Conservation (phyloP, 2,329 filamentous ascomycete species). For the Diaporthe sp. region DNA sequence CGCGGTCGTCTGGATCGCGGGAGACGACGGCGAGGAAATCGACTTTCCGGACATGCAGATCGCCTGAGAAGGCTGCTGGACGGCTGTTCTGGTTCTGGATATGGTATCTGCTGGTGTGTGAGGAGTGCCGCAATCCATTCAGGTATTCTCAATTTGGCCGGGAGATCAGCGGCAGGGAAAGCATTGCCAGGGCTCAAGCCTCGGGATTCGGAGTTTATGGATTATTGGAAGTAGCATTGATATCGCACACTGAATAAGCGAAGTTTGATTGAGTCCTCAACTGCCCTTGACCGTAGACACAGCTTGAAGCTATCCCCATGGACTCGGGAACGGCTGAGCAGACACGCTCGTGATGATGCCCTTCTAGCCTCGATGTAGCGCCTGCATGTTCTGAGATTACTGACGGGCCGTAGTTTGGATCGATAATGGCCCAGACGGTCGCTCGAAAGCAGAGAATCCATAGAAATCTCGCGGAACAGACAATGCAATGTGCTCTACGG, state of each 20-base stretch:
- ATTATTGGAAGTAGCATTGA: neutral
- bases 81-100: neutral
- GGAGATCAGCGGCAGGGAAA: neutral
- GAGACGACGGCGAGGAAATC: slow-evolving; percentile 11
- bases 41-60: slow-evolving; percentile 32
- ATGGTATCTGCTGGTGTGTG: neutral
- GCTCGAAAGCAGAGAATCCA: neutral
- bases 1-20: neutral
- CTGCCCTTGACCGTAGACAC: neutral
- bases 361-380: neutral
- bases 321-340: neutral
- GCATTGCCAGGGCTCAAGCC: neutral
- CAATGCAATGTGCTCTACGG: neutral
- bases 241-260: neutral
- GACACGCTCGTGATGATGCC: neutral
- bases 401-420: neutral
- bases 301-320: neutral
- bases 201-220: neutral
- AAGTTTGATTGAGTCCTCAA: neutral
- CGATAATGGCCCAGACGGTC: neutral
- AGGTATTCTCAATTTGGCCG: neutral
- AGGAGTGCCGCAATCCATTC: neutral
- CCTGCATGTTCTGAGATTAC: neutral
- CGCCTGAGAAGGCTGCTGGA: neutral
- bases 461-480: neutral